These are phyloP conservation scores for Pestalotiopsis sp. DNA, from an alignment of 2,329 filamentous ascomycete genomes.

Conservation along the genomic window DNA sequence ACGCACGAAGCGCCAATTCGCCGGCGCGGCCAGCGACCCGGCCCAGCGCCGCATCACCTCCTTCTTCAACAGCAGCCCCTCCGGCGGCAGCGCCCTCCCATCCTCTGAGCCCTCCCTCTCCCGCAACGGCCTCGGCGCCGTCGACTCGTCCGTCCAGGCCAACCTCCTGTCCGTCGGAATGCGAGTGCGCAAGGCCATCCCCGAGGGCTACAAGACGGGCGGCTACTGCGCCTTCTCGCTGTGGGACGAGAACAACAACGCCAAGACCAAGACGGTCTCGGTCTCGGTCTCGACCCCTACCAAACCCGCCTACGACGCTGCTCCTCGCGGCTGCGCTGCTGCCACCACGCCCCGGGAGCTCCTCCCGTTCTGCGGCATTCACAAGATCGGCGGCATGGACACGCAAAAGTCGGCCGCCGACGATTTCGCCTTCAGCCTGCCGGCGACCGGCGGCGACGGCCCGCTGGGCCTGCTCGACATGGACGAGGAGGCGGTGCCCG, in stretches of 20 bases:
- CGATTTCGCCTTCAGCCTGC: slow-evolving; percentile 17
- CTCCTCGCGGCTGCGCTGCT: slow-evolving; percentile 18
- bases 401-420: slow-evolving; percentile 47
- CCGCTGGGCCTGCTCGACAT: slow-evolving; percentile 15
- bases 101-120: slow-evolving; percentile 25
- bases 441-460: slow-evolving; percentile 3
- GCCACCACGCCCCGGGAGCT: slow-evolving; percentile 57
- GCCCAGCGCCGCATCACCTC: slow-evolving; percentile 64
- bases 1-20: slow-evolving; percentile 62
- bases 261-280: slow-evolving; percentile 15
- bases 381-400: slow-evolving; percentile 70
- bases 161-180: slow-evolving; percentile 91
- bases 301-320: slow-evolving; percentile 15
- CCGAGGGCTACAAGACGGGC: slow-evolving; percentile 89
- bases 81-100: slow-evolving; percentile 16
- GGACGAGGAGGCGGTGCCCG: slow-evolving; percentile 40
- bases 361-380: slow-evolving; percentile 77
- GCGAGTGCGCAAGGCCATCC: slow-evolving; percentile 89
- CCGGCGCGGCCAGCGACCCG: slow-evolving; percentile 58
- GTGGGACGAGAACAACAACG: slow-evolving; percentile 42
- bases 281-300: slow-evolving; percentile 12
- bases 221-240: slow-evolving; percentile 51
- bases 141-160: slow-evolving; percentile 62
- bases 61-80: slow-evolving; percentile 49
- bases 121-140: background rate